A percentile compares a stretch with the other conserved stretches of the same genome.
These are phyloP conservation scores for Nepenthes mirabilis DNA, from an alignment of 148 eudicot species.

Conservation along the genomic window DNA sequence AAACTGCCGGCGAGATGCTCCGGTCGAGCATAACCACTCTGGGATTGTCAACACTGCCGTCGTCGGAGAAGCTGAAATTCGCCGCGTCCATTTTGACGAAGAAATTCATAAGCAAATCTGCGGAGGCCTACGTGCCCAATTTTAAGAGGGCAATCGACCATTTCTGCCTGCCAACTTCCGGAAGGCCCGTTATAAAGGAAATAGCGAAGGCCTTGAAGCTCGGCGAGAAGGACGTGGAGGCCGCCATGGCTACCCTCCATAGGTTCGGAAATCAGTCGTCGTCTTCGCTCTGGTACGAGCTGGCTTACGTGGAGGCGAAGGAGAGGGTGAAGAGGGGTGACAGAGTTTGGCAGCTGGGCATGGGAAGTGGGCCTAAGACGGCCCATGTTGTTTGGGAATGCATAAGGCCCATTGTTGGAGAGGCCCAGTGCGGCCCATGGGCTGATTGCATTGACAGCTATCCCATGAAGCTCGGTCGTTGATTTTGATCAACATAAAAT, in stretches of 20 bases:
- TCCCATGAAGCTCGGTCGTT: slow-evolving; percentile 9
- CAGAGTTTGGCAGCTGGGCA: slow-evolving; percentile 62
- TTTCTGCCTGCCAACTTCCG: slow-evolving; percentile 60
- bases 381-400: slow-evolving; percentile 59
- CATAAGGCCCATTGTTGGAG: slow-evolving; percentile 42
- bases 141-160: slow-evolving; percentile 41
- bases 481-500: no score
- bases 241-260: slow-evolving; percentile 61
- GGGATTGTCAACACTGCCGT: slow-evolving; percentile 33
- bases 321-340: slow-evolving; percentile 56
- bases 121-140: slow-evolving; percentile 41
- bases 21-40: slow-evolving; percentile 28
- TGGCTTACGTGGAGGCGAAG: slow-evolving; percentile 63
- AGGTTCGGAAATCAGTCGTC: slow-evolving; percentile 81
- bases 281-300: slow-evolving; percentile 75
- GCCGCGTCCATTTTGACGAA: slow-evolving; percentile 24
- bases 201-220: slow-evolving; percentile 58
- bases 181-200: slow-evolving; percentile 35
- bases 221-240: slow-evolving; percentile 54
- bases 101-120: slow-evolving; percentile 25
- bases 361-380: slow-evolving; percentile 71
- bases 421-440: slow-evolving; percentile 68
- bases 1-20: slow-evolving; percentile 42
- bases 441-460: slow-evolving; percentile 31
- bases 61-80: slow-evolving; percentile 26